Conservation (phyloP, 768 basidiomycete species). For the Tylopilus vinaceipallidus region DNA sequence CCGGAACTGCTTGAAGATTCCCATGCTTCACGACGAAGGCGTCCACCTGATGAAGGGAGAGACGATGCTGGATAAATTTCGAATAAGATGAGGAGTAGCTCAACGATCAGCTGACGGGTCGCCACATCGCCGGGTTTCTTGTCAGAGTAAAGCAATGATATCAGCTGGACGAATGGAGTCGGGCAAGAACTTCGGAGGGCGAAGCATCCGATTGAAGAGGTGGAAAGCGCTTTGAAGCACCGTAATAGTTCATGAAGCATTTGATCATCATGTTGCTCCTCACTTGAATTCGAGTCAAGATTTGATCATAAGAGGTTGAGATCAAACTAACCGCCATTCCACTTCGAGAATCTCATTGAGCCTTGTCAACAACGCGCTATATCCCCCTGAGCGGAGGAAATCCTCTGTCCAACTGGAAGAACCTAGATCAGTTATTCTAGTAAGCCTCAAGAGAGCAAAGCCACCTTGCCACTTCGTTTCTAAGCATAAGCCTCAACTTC, state of each 20-base stretch:
- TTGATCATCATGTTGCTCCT: slow-evolving; percentile 98
- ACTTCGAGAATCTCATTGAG: slow-evolving; percentile 90
- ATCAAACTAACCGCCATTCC: slow-evolving; percentile 85
- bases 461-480: slow-evolving; percentile 90
- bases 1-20: slow-evolving; percentile 45
- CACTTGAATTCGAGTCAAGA: slow-evolving; percentile 46
- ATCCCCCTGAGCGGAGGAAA: slow-evolving; percentile 83
- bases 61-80: slow-evolving; percentile 80
- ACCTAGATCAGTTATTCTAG: neutral
- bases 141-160: slow-evolving; percentile 88
- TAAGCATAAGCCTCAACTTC: slow-evolving; percentile 78
- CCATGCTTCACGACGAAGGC: slow-evolving; percentile 52
- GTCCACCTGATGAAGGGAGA: slow-evolving; percentile 50
- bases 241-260: slow-evolving; percentile 88
- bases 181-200: slow-evolving; percentile 90
- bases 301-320: neutral
- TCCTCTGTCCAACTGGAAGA: slow-evolving; percentile 79
- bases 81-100: slow-evolving; percentile 82
- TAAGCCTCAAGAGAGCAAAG: slow-evolving; percentile 10
- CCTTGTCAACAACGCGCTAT: slow-evolving; percentile 76
- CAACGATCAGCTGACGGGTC: slow-evolving; percentile 86
- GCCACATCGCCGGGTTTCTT: slow-evolving; percentile 96
- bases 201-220: slow-evolving; percentile 83
- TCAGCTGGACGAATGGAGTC: slow-evolving; percentile 81
- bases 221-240: slow-evolving; percentile 91